A percentile compares a stretch with the other conserved stretches of the same genome.
Conservation (phyloP, 23 red algal genomes). For the Cyanidiococcus yangmingshanensis region DNA sequence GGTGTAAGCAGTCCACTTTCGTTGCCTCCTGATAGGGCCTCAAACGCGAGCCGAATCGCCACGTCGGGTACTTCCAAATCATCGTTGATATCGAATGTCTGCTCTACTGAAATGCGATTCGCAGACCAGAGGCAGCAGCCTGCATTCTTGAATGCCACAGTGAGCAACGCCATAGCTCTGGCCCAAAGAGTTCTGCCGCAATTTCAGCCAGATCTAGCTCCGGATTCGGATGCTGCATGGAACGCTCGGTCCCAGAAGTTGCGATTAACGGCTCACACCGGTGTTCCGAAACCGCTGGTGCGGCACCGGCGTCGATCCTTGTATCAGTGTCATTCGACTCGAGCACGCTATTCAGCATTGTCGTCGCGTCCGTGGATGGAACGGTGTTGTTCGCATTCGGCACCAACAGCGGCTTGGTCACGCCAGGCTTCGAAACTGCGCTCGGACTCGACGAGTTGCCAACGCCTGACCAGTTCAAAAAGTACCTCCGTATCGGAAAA, state of each 20-base stretch:
- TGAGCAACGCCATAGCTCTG: slow-evolving; percentile 14
- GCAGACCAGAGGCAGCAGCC: not conserved
- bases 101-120: not conserved
- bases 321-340: too few relatives aligned
- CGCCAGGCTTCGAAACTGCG: slow-evolving; percentile 3
- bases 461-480: slow-evolving; percentile 2
- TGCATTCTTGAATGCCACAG: slow-evolving; percentile 7
- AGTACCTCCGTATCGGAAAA: slow-evolving; percentile 9
- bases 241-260: too few relatives aligned
- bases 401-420: not conserved
- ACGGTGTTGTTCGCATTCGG: too few relatives aligned
- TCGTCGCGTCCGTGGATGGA: too few relatives aligned
- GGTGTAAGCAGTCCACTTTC: not conserved
- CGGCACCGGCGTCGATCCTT: too few relatives aligned
- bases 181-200: slow-evolving; percentile 13
- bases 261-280: too few relatives aligned
- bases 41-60: slow-evolving; percentile 10
- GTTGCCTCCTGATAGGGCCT: not conserved
- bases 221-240: not conserved
- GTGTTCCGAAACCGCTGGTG: too few relatives aligned
- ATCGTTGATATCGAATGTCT: slow-evolving; percentile 15
- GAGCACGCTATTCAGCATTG: too few relatives aligned
- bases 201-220: slow-evolving; percentile 7
- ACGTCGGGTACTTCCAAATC: slow-evolving; percentile 8
- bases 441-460: not conserved